Evolutionary conservation across 2,329 filamentous ascomycete genomes (phyloP), one percentile per base, ranked within the genome.

Genomic region (Colletotrichum tropicicola): DNA sequence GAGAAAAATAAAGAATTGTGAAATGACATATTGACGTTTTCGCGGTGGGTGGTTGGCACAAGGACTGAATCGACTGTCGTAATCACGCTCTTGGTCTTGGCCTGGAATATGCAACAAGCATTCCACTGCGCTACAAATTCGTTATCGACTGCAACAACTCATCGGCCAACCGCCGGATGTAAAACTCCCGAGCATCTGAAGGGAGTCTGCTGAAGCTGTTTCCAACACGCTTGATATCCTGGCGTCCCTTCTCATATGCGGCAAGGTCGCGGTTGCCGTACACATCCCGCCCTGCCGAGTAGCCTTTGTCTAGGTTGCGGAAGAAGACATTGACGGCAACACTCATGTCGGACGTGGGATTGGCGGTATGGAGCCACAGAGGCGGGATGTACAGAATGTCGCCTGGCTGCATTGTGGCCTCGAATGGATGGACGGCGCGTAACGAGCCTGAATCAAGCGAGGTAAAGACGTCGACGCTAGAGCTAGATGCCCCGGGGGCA

Each of bases 261-360:
- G 91, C 90, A 52, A 97, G 76, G 76, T 97, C 94, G 39, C 93
- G 85, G 73, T 97, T 97, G 1, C 92, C 94, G 73, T 97, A 97
- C 0, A 97, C 91, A 74, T 97, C 94, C 68, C 89, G 86, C 1
- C 94, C 93, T 1, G 85, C 76, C 1, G 92, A 89, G 74, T 96
- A 96, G 1, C 86, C 88, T 3, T 75, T 80, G 3, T 88, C 80
- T 9, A 96, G 80, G 66, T 89, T 90, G 44, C 89, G 88, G 79
- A 97, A 97, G 80, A 97, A 97, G 27, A 95, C 86, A 74, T 97
- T 97, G n/a, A 97, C 89, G 1, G 92, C 92, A 7, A 97, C 83
- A 70, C 92, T 94, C 65, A 88, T 75, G 45, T 80, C 74, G 7
- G 85, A 79, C 1, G 77, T 82, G 1, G 91, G 89, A 0, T 85